Evolutionary conservation across 192 early-diverging fungal species (phyloP).

Genomic region (Chytriomyces confervae): DNA sequence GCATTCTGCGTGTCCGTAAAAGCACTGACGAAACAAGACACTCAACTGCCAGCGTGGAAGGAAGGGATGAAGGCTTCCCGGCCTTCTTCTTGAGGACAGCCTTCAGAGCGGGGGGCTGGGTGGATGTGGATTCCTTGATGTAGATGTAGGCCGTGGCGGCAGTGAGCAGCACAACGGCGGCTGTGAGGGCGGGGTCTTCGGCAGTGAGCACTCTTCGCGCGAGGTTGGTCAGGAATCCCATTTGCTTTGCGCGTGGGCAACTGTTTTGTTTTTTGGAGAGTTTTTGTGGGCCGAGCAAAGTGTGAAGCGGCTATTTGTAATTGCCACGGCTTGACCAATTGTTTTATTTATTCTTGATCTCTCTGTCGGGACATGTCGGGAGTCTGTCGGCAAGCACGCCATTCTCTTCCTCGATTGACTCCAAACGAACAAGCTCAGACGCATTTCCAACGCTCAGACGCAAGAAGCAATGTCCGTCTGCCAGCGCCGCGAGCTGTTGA

Average conservation of each 20-base stretch:
- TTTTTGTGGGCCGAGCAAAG: too few relatives aligned
- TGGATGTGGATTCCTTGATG: neutral
- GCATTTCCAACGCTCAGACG: too few relatives aligned
- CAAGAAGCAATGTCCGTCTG: too few relatives aligned
- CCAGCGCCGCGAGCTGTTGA: too few relatives aligned
- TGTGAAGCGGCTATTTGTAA: too few relatives aligned
- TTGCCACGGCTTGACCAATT: too few relatives aligned
- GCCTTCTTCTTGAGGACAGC: neutral
- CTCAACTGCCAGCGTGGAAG: neutral
- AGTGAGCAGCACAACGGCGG: conserved; percentile 6
- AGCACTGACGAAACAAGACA: neutral
- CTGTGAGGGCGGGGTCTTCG: conserved; percentile 4
- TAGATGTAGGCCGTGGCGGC: neutral
- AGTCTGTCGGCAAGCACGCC: too few relatives aligned
- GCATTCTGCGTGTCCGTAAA: neutral
- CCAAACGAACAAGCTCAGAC: too few relatives aligned
- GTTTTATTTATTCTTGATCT: too few relatives aligned
- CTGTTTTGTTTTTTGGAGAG: too few relatives aligned
- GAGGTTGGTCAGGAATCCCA: conserved; percentile 7
- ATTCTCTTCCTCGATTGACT: too few relatives aligned
- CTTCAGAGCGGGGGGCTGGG: neutral
- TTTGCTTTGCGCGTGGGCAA: neutral
- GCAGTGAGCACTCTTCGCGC: neutral
- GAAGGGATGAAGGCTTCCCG: conserved; percentile 6
- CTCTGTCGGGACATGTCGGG: too few relatives aligned